Conservation (phyloP, 371 early-diverging fungal species). For the Mucor racemosus region DNA sequence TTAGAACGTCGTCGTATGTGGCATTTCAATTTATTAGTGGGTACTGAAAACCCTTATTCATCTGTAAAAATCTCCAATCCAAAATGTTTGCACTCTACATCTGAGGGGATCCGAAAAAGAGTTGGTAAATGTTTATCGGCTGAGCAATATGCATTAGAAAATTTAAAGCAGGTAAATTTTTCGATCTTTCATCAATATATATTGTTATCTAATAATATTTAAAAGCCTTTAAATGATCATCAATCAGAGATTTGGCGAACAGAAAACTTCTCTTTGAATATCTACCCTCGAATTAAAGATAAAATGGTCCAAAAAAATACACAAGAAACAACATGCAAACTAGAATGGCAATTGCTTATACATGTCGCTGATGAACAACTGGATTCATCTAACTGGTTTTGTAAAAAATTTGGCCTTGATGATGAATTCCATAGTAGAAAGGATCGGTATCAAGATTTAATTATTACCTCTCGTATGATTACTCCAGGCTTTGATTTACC, state of each 20-base stretch:
- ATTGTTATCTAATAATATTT: not conserved
- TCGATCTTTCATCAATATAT: not conserved
- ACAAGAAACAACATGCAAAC: not conserved
- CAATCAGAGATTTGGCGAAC: constrained; percentile 29
- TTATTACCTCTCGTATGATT: constrained; percentile 28
- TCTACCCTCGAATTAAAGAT: constrained; percentile 28
- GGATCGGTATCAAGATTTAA: constrained; percentile 15
- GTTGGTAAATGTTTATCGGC: constrained; percentile 10
- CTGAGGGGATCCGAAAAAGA: constrained; percentile 8
- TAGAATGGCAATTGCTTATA: constrained; percentile 37
- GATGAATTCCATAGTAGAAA: constrained; percentile 18
- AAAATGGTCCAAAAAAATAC: constrained; percentile 6
- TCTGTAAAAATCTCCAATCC: not conserved
- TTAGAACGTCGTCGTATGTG: constrained; percentile 10
- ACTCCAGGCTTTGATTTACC: constrained; percentile 8
- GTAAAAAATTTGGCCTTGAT: constrained; percentile 39
- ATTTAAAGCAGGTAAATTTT: constrained; percentile 10
- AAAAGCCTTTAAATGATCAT: not conserved
- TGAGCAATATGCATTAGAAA: constrained; percentile 13
- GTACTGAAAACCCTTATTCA: constrained; percentile 8
- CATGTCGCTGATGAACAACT: constrained; percentile 8
- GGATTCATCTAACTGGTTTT: constrained; percentile 37
- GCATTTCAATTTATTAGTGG: constrained; percentile 12
- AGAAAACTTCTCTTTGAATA: constrained; percentile 29
- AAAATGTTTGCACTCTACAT: not conserved